These are phyloP conservation scores for Xenosphaeropsis pyriputrescens DNA, from an alignment of 2,329 filamentous ascomycete genomes.

Conservation along the genomic window DNA sequence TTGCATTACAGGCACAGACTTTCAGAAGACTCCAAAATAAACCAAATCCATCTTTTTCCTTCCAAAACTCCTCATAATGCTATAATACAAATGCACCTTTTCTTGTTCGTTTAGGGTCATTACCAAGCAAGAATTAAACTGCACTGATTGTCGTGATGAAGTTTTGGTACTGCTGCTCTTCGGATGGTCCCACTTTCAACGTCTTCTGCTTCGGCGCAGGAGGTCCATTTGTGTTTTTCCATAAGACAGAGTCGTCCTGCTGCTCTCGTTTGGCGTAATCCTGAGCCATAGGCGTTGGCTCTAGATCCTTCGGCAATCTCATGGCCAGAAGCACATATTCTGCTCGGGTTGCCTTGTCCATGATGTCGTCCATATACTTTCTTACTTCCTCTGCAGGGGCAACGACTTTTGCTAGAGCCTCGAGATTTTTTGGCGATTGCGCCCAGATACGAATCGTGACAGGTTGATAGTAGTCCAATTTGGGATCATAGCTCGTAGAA, in stretches of 20 bases:
- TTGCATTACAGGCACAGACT: too few relatives aligned
- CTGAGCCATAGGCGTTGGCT: constrained; percentile 5
- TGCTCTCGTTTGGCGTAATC: constrained; percentile 5
- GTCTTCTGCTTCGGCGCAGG: constrained; percentile 7
- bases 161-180: constrained; percentile 27
- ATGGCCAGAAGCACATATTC: constrained; percentile 55
- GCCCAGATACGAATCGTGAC: constrained; percentile 48
- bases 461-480: constrained; percentile 62
- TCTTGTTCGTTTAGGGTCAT: too few relatives aligned
- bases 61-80: too few relatives aligned
- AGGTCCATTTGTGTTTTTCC: constrained; percentile 15
- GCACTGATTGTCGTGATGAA: constrained; percentile 18
- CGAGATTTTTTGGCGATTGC: constrained; percentile 37
- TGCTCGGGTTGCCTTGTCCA: constrained; percentile 53
- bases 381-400: constrained; percentile 47
- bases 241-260: constrained; percentile 18
- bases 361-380: constrained; percentile 55
- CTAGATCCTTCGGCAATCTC: constrained; percentile 38
- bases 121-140: too few relatives aligned
- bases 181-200: constrained; percentile 15
- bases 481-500: constrained; percentile 41
- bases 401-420: constrained; percentile 45
- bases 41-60: too few relatives aligned
- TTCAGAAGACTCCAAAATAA: too few relatives aligned
- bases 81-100: too few relatives aligned